Percentiles rank a stretch among this genome's conserved stretches.
phyloP scores from a whole-genome alignment of 768 basidiomycete species.

The Phallus indusiatus region DNA sequence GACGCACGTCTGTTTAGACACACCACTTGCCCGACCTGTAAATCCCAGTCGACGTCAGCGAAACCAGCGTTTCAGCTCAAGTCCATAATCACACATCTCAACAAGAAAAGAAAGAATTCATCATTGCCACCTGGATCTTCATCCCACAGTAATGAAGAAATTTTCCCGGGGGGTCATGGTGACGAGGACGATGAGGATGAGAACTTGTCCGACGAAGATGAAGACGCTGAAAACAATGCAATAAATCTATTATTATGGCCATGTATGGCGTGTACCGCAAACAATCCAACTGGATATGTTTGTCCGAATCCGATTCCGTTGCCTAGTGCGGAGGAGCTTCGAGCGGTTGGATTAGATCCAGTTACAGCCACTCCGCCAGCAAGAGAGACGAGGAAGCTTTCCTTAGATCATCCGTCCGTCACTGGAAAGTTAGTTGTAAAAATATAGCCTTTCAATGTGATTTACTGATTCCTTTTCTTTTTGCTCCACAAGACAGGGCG shows the following conservation, averaged over 20 bases:
- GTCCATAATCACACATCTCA: neutral
- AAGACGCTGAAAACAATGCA: neutral
- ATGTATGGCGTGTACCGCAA: slow-evolving; percentile 2
- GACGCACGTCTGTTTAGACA: neutral
- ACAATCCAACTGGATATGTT: slow-evolving; percentile 3
- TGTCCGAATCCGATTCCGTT: slow-evolving; percentile 1
- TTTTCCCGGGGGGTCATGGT: neutral
- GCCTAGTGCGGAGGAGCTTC: neutral
- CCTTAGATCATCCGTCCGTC: neutral
- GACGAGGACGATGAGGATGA: neutral
- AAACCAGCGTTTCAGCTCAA: slow-evolving; percentile 8
- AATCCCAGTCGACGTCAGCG: slow-evolving; percentile 1
- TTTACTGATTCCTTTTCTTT: neutral
- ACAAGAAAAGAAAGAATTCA: neutral
- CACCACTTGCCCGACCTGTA: slow-evolving; percentile 6
- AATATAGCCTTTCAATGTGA: neutral
- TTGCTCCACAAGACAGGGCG: slow-evolving; percentile 2
- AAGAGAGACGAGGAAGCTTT: too few species aligned
- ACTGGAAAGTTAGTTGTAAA: neutral
- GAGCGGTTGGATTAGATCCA: neutral
- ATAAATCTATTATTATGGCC: neutral
- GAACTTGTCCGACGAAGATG: neutral
- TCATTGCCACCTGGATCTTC: neutral
- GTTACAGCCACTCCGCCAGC: neutral
- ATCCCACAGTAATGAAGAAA: neutral